Evolutionary conservation across 2,329 filamentous ascomycete genomes (phyloP).

Genomic region (Sporothrix humicola): DNA sequence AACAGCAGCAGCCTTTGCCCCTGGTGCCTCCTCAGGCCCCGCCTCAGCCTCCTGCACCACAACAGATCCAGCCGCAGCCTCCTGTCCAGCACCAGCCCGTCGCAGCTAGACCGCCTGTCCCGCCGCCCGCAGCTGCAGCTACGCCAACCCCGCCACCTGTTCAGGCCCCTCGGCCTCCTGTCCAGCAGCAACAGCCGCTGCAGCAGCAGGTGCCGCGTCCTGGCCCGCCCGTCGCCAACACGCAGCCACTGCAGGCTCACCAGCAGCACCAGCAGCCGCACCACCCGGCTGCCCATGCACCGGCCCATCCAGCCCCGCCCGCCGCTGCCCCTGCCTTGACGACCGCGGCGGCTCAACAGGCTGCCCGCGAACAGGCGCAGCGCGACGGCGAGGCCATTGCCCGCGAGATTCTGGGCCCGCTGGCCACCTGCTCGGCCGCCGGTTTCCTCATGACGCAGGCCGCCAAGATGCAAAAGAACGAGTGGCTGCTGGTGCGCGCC

Average conservation of each 20-base stretch:
- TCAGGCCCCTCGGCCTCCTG: neutral
- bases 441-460: conserved; percentile 73
- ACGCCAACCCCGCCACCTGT: neutral
- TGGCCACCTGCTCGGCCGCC: conserved; percentile 68
- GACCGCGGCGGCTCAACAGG: conserved; percentile 23
- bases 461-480: conserved; percentile 68
- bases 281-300: conserved; percentile 18
- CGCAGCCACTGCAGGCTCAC: neutral
- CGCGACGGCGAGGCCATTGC: conserved; percentile 36
- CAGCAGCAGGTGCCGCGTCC: conserved; percentile 15
- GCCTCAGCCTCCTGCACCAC: conserved; percentile 29
- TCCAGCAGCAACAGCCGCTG: neutral
- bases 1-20: conserved; percentile 33
- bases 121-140: neutral
- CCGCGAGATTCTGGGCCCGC: conserved; percentile 51
- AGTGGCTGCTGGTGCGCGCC: conserved; percentile 74
- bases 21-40: neutral
- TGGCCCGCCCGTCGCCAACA: neutral
- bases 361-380: conserved; percentile 30
- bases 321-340: neutral
- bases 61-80: conserved; percentile 25
- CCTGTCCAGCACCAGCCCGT: neutral
- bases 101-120: neutral
- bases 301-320: conserved; percentile 16
- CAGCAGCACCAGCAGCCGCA: conserved; percentile 4